Evolutionary conservation across 78 protist species (phyloP).

Genomic region (Planoprotostelium fungivorum): DNA sequence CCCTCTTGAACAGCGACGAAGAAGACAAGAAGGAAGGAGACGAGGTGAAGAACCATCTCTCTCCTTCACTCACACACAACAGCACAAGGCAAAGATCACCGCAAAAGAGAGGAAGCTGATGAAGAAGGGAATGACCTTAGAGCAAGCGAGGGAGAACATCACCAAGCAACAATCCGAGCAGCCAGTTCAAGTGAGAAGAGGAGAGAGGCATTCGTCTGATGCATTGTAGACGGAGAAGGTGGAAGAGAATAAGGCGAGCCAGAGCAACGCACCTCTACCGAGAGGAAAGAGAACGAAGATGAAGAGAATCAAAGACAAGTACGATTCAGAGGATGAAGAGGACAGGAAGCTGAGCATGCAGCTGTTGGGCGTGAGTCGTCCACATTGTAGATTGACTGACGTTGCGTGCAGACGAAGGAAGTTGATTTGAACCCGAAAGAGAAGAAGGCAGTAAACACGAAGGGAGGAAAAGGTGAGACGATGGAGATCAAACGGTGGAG

Average conservation of each 20-base stretch:
- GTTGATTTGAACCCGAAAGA: background rate
- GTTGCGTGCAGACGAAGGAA: background rate
- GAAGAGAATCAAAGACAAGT: slow-evolving; percentile 81
- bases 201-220: too few relatives aligned
- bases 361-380: slow-evolving; percentile 39
- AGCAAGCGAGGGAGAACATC: slow-evolving; percentile 7
- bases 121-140: slow-evolving; percentile 21
- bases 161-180: too few relatives aligned
- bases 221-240: too few relatives aligned
- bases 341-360: slow-evolving; percentile 66
- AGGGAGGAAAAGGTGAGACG: slow-evolving; percentile 5
- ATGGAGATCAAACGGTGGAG: too few relatives aligned
- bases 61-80: too few relatives aligned
- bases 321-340: slow-evolving; percentile 92
- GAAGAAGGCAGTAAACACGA: background rate
- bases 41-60: slow-evolving; percentile 1
- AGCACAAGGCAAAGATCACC: background rate
- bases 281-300: slow-evolving; percentile 68
- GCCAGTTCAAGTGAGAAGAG: too few relatives aligned
- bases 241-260: slow-evolving; percentile 31
- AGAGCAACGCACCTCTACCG: slow-evolving; percentile 18
- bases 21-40: slow-evolving; percentile 7
- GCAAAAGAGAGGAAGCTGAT: slow-evolving; percentile 12
- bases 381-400: slow-evolving; percentile 10
- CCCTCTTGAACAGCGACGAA: slow-evolving; percentile 1